Percentiles rank a stretch among this genome's conserved stretches.
Evolutionary conservation across 257 asterid genomes (phyloP).

Genomic region (Cordia subcordata): DNA sequence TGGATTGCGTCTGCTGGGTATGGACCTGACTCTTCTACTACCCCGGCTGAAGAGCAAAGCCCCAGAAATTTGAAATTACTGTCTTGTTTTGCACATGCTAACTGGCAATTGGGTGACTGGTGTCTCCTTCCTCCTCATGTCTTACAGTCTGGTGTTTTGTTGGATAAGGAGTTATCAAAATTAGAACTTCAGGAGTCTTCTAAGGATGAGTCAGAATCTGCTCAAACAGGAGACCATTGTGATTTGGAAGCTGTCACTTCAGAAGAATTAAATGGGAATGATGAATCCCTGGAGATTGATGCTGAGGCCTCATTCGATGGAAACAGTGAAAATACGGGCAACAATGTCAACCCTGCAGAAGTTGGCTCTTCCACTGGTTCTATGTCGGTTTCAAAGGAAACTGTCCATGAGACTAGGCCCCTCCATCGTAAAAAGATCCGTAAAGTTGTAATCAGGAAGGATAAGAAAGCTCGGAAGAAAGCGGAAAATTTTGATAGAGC

Average conservation of each 20-base stretch:
- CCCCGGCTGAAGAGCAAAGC: constrained; percentile 89
- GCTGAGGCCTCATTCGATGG: constrained; percentile 34
- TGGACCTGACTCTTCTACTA: constrained; percentile 71
- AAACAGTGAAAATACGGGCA: constrained; percentile 29
- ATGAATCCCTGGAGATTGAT: constrained; percentile 34
- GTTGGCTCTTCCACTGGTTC: constrained; percentile 42
- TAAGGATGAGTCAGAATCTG: constrained; percentile 58
- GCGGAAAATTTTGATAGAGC: constrained; percentile 87
- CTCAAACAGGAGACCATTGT: constrained; percentile 58
- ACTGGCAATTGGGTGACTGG: constrained; percentile 99
- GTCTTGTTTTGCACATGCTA: constrained; percentile 89
- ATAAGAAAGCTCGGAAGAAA: constrained; percentile 75
- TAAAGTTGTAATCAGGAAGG: constrained; percentile 73
- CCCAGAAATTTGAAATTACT: constrained; percentile 75
- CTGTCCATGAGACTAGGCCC: constrained; percentile 61
- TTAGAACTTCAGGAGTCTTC: constrained; percentile 39
- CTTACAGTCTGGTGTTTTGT: constrained; percentile 23
- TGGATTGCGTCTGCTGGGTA: constrained; percentile 99
- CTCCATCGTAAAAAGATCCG: constrained; percentile 84
- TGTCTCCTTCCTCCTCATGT: constrained; percentile 62
- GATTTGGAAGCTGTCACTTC: constrained; percentile 49
- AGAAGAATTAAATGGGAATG: constrained; percentile 38
- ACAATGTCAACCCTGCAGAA: constrained; percentile 28
- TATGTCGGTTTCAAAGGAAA: constrained; percentile 42
- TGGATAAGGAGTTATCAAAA: constrained; percentile 44